Percentiles rank a stretch among this genome's conserved stretches.
Conservation (phyloP, 208 protist species). For the Leishmania arabica region DNA sequence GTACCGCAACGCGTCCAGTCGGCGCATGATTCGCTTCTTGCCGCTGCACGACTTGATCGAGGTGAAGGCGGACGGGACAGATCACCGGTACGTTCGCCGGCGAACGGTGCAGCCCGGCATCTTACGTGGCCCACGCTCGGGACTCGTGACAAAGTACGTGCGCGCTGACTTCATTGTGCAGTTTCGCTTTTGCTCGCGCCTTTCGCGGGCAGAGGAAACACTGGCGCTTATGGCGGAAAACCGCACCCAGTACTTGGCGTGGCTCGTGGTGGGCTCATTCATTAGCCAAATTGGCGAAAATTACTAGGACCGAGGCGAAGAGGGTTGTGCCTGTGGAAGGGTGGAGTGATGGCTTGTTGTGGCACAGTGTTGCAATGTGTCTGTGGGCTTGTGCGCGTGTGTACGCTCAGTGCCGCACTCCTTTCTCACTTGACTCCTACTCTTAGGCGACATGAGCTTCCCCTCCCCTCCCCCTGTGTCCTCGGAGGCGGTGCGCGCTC, state of each 20-base stretch:
- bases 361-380: background rate
- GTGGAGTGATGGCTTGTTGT: background rate
- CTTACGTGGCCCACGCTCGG: conserved; percentile 35
- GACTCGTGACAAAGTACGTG: conserved; percentile 45
- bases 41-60: conserved; percentile 52
- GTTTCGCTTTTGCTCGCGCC: conserved; percentile 48
- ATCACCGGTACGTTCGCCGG: conserved; percentile 50
- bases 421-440: background rate
- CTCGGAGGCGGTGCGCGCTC: background rate
- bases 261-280: conserved; percentile 69
- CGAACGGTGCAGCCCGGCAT: conserved; percentile 43
- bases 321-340: background rate
- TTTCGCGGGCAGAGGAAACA: conserved; percentile 46
- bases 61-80: conserved; percentile 42
- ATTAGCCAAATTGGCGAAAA: conserved; percentile 44
- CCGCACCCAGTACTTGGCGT: conserved; percentile 52
- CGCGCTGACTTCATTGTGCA: conserved; percentile 55
- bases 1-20: conserved; percentile 40
- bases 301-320: background rate
- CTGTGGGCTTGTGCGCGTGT: background rate
- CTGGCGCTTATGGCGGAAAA: conserved; percentile 55
- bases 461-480: background rate
- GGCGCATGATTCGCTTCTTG: conserved; percentile 60
- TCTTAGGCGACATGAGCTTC: background rate
- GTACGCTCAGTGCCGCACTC: background rate